Evolutionary conservation across 2,329 filamentous ascomycete species (phyloP).

Genomic region (Aspergillus persii): DNA sequence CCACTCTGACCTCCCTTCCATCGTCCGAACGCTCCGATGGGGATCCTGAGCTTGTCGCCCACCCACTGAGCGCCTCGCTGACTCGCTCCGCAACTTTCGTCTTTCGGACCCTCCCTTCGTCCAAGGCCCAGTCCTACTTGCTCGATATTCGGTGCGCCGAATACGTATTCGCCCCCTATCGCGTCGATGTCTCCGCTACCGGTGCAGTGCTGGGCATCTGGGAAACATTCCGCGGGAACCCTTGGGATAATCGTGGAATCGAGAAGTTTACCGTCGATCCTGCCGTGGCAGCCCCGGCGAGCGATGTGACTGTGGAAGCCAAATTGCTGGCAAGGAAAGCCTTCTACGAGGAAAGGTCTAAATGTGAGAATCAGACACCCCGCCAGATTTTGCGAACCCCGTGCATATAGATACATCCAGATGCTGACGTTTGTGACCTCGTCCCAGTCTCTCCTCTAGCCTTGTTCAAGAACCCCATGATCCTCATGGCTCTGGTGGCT

Average conservation of each 20-base stretch:
- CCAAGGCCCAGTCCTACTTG: slow-evolving; percentile 62
- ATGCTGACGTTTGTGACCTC: background rate
- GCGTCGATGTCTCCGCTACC: slow-evolving; percentile 63
- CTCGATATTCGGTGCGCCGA: slow-evolving; percentile 75
- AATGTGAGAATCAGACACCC: slow-evolving; percentile 59
- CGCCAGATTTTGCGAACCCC: background rate
- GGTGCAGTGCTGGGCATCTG: slow-evolving; percentile 61
- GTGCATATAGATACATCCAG: background rate
- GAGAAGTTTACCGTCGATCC: slow-evolving; percentile 43
- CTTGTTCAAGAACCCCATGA: slow-evolving; percentile 94
- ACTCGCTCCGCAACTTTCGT: slow-evolving; percentile 68
- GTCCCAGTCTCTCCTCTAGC: slow-evolving; percentile 69
- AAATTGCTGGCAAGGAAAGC: slow-evolving; percentile 63
- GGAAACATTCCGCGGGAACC: slow-evolving; percentile 85
- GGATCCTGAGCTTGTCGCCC: slow-evolving; percentile 24
- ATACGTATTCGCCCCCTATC: slow-evolving; percentile 72
- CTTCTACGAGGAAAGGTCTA: slow-evolving; percentile 72
- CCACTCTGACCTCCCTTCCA: slow-evolving; percentile 48
- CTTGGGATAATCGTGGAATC: slow-evolving; percentile 78
- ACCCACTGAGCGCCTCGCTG: slow-evolving; percentile 63
- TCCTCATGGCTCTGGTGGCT: slow-evolving; percentile 81
- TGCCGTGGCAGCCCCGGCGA: slow-evolving; percentile 7
- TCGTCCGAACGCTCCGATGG: slow-evolving; percentile 34
- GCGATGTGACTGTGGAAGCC: slow-evolving; percentile 57
- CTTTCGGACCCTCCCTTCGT: slow-evolving; percentile 65